Evolutionary conservation across 2,329 filamentous ascomycete species (phyloP).

Genomic region (Sarocladiaceae sp.): DNA sequence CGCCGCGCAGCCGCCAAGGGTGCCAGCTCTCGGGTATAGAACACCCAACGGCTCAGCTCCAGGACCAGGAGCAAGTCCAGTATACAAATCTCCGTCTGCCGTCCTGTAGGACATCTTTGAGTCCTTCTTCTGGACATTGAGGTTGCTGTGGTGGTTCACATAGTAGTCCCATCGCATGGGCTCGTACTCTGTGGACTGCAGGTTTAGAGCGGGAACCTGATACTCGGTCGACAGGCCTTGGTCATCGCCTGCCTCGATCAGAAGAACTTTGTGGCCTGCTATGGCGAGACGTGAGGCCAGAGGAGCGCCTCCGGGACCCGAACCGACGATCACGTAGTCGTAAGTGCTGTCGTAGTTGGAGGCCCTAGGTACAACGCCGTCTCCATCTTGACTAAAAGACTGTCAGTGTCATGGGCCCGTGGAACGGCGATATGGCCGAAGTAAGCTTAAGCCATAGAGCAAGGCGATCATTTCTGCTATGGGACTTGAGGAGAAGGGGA

Average conservation of each 20-base stretch:
- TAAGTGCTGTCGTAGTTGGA: conserved; percentile 26
- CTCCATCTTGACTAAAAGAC: neutral
- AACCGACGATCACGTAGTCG: conserved; percentile 58
- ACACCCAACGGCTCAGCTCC: conserved; percentile 35
- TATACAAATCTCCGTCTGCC: conserved; percentile 29
- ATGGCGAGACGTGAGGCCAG: conserved; percentile 51
- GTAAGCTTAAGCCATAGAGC: too few relatives aligned
- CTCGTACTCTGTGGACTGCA: conserved; percentile 22
- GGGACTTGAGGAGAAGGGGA: neutral
- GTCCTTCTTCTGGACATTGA: conserved; percentile 37
- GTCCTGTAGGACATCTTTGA: conserved; percentile 43
- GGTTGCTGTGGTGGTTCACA: conserved; percentile 54
- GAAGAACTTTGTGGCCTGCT: conserved; percentile 51
- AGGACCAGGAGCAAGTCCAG: conserved; percentile 27
- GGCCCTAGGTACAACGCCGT: neutral
- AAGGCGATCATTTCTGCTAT: neutral
- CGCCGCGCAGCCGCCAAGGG: conserved; percentile 35
- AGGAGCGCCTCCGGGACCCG: conserved; percentile 51
- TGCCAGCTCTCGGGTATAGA: conserved; percentile 39
- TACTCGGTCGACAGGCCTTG: conserved; percentile 32
- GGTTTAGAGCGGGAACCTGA: conserved; percentile 22
- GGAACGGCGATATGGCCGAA: too few relatives aligned
- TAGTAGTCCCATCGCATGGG: conserved; percentile 52
- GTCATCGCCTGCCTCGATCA: conserved; percentile 56
- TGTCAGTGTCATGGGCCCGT: neutral